A percentile compares a stretch with the other conserved stretches of the same genome.
Evolutionary conservation across 2,329 filamentous ascomycete genomes (phyloP).

Genomic region (Scedosporium aurantiacum): DNA sequence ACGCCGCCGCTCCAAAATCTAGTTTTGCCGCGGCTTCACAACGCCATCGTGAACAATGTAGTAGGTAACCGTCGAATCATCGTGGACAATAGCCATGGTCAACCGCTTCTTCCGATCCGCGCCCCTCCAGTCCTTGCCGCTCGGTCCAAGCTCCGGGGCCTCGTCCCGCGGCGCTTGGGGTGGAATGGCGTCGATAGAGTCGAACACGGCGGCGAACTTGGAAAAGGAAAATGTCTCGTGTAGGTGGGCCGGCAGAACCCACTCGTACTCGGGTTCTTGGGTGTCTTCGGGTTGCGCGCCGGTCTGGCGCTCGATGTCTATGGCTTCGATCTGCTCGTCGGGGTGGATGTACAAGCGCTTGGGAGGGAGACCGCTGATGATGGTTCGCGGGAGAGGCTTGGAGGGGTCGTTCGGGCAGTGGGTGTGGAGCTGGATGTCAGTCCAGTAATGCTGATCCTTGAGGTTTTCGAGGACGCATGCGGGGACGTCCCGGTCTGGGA

Average conservation of each 20-base stretch:
- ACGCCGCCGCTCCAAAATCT: constrained; percentile 12
- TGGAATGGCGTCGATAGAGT: constrained; percentile 39
- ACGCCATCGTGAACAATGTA: constrained; percentile 81
- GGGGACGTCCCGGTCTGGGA: constrained; percentile 15
- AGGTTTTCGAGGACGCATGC: constrained; percentile 57
- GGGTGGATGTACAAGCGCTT: constrained; percentile 67
- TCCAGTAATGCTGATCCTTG: constrained; percentile 67
- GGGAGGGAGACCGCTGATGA: constrained; percentile 65
- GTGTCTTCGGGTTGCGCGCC: constrained; percentile 26
- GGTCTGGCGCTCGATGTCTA: constrained; percentile 46
- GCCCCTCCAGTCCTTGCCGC: constrained; percentile 30
- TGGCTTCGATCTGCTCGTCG: constrained; percentile 66
- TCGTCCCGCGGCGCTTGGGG: constrained; percentile 14
- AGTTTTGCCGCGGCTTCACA: constrained; percentile 78
- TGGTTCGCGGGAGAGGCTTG: constrained; percentile 39
- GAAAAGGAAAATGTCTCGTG: constrained; percentile 61
- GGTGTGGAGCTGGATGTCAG: constrained; percentile 43
- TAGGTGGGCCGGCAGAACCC: constrained; percentile 65
- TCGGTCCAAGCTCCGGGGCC: constrained; percentile 11
- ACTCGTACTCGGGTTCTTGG: constrained; percentile 53
- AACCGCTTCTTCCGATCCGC: constrained; percentile 51
- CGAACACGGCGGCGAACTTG: constrained; percentile 58
- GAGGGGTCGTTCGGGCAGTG: constrained; percentile 21
- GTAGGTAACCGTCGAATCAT: constrained; percentile 75
- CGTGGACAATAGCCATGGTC: constrained; percentile 62